These are phyloP conservation scores for Phlebiopsis gigantea DNA, from an alignment of 768 basidiomycete genomes.

Conservation along the genomic window DNA sequence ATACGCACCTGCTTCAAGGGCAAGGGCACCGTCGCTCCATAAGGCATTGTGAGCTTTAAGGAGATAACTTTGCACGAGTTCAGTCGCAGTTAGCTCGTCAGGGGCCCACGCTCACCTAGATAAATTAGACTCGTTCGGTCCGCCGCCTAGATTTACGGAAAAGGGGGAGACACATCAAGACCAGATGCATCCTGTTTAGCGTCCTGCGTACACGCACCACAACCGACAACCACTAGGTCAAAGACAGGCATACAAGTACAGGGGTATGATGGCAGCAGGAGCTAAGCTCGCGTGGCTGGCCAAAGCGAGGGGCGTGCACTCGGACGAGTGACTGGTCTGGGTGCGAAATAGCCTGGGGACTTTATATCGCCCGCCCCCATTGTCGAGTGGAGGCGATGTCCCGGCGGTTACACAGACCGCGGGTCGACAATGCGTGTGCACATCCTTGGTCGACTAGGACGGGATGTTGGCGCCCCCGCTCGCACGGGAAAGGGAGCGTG, in stretches of 20 bases:
- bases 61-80: conserved; percentile 62
- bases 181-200: no score
- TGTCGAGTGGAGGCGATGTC: background rate
- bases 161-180: no score
- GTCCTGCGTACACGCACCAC: conserved; percentile 22
- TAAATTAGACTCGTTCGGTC: conserved; percentile 85
- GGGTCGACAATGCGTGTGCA: background rate
- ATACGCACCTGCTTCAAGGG: conserved; percentile 79
- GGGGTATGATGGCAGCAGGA: background rate
- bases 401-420: background rate
- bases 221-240: conserved; percentile 71
- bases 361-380: conserved; percentile 1
- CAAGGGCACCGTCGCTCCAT: conserved; percentile 82
- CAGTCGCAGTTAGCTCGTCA: background rate
- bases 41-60: conserved; percentile 59
- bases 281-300: background rate
- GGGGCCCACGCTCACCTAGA: conserved; percentile 52
- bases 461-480: background rate
- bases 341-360: background rate
- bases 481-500: background rate
- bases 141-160: conserved; percentile 83
- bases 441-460: background rate
- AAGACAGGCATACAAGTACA: conserved; percentile 41
- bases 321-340: background rate
- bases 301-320: background rate